Evolutionary conservation across 805 yeast genomes (phyloP).

Genomic region (Yamadazyma phyllophila): DNA sequence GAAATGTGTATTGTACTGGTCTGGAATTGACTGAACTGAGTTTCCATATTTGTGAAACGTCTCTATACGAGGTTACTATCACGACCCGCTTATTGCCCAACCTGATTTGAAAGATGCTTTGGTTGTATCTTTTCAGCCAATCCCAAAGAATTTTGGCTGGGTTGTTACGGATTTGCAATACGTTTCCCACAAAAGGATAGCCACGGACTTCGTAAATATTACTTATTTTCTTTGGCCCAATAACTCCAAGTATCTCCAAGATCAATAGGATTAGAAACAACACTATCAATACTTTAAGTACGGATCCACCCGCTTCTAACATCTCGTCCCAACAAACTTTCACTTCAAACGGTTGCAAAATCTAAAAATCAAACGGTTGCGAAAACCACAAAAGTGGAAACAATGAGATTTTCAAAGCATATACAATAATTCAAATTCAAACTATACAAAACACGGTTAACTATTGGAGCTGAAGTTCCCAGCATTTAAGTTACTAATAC

Average conservation of each 20-base stretch:
- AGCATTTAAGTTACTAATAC: constrained; percentile 13
- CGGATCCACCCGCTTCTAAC: not conserved
- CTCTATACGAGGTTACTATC: constrained; percentile 63
- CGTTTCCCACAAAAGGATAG: constrained; percentile 52
- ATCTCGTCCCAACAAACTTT: not conserved
- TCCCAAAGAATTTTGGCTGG: constrained; percentile 49
- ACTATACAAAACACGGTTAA: not conserved
- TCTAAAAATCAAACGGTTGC: not conserved
- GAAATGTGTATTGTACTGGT: constrained; percentile 67
- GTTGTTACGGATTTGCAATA: constrained; percentile 41
- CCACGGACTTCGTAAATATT: constrained; percentile 42
- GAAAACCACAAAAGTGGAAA: not conserved
- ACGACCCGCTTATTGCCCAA: constrained; percentile 57
- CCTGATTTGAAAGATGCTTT: constrained; percentile 56
- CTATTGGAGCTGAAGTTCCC: constrained; percentile 14
- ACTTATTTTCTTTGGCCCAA: not conserved
- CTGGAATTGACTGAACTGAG: constrained; percentile 53
- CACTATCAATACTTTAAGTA: not conserved
- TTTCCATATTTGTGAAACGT: constrained; percentile 55
- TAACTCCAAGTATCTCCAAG: not conserved
- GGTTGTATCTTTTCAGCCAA: constrained; percentile 44
- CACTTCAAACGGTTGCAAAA: constrained; percentile 1
- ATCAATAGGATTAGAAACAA: not conserved
- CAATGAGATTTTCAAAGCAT: too few species aligned
- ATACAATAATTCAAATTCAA: too few species aligned